Base-by-base conservation (phyloP, 2,329 filamentous ascomycete genomes). In the Tolypocladium paradoxum region DNA sequence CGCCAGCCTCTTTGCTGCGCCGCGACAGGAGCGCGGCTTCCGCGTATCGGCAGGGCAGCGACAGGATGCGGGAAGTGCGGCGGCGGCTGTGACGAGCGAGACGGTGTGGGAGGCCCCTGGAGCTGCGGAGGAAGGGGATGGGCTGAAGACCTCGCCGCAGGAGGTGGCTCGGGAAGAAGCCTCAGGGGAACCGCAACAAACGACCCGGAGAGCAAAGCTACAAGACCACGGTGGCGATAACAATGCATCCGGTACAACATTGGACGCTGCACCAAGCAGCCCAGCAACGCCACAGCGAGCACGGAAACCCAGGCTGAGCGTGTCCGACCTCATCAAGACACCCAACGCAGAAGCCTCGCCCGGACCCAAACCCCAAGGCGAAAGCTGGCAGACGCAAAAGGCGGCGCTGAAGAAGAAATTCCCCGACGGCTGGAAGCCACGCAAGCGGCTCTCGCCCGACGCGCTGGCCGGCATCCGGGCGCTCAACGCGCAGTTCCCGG, bases 401-500 rank as follows among this genome's bases (percentile, higher is more conserved):
- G 73, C 73, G 2, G 86, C 83, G 0, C 70, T 95, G 36, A 80
- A 84, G 61, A 70, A 81, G 56, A 99, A 97, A 64, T 93, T 96
- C 58, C 82, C 82, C 2, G 80, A 85, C 8, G 83, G 85, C 11
- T 99, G 92, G 91, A 77, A 78, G 31, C 92, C 93, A 33, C 79
- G 81, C 49, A 96, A 95, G 69, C 85, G 85, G 54, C 78, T 99
- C 11, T 97, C 93, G 0, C 93, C 93, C 0, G 92, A 97, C 68
- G 90, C 91, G 1, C 75, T 96, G 34, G 85, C 88, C n/a, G 91
- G 90, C 43, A 95, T 99, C 60, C 84, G 90, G 43, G 85, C 88
- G 22, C 75, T 99, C 35, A 83, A 96, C 67, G 73, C 78, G 29
- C 84, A 90, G 60, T 85, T 90, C 57, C 90, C 92, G 0, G 78